phyloP scores from a whole-genome alignment of 768 basidiomycete species.

The Boletus eberwhitei region DNA sequence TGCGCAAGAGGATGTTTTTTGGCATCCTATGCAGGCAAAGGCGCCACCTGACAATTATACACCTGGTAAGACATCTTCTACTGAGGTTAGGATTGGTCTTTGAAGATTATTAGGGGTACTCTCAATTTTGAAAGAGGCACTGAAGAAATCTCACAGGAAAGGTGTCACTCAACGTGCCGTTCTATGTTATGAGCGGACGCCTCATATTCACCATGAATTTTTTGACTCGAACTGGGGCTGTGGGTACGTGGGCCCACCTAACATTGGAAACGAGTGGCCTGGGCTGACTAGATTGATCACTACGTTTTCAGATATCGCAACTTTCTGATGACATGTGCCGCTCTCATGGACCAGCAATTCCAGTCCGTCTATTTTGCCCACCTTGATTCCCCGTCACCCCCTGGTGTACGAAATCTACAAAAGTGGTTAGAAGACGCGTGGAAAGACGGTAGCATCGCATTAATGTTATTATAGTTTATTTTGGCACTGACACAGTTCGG shows the following conservation, averaged over 20 bases:
- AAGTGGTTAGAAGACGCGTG: slow-evolving; percentile 80
- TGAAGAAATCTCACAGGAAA: slow-evolving; percentile 49
- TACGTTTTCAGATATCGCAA: slow-evolving; percentile 66
- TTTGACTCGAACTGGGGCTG: slow-evolving; percentile 77
- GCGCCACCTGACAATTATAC: slow-evolving; percentile 56
- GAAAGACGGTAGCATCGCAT: slow-evolving; percentile 47
- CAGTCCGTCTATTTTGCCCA: slow-evolving; percentile 63
- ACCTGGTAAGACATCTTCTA: slow-evolving; percentile 53
- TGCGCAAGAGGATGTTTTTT: slow-evolving; percentile 51
- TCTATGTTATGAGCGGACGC: slow-evolving; percentile 59
- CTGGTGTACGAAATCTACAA: slow-evolving; percentile 74
- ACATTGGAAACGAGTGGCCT: slow-evolving; percentile 1
- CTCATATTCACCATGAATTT: slow-evolving; percentile 53
- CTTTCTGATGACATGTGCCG: slow-evolving; percentile 73
- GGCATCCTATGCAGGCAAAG: slow-evolving; percentile 48
- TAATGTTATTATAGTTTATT: neutral
- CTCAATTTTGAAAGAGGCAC: slow-evolving; percentile 52
- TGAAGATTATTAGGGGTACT: slow-evolving; percentile 52
- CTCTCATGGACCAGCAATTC: slow-evolving; percentile 61
- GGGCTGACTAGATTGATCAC: neutral
- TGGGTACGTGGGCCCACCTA: slow-evolving; percentile 42
- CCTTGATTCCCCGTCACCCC: slow-evolving; percentile 54
- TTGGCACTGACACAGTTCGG: neutral
- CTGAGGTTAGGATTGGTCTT: slow-evolving; percentile 5
- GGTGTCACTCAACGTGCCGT: slow-evolving; percentile 53